Evolutionary conservation across 495 filamentous ascomycete genomes (phyloP).

Genomic region (Recurvomyces mirabilis): DNA sequence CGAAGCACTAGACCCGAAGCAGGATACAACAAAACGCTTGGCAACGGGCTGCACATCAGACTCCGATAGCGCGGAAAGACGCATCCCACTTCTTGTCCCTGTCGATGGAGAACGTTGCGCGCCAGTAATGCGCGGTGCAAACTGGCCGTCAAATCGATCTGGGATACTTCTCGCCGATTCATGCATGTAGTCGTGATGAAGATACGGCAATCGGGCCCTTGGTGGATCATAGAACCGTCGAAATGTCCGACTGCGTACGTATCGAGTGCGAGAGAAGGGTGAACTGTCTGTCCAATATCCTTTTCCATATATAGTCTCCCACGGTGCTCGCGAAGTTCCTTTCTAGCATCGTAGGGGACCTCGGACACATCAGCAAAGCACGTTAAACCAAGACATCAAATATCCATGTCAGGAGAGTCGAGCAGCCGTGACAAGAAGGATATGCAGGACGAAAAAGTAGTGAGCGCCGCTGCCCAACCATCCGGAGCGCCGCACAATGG

Average conservation of each 20-base stretch:
- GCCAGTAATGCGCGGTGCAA: neutral
- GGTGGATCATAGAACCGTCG: neutral
- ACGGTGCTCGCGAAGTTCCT: neutral
- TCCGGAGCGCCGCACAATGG: neutral
- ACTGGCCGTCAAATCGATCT: neutral
- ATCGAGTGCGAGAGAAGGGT: neutral
- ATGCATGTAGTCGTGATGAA: neutral
- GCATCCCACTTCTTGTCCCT: neutral
- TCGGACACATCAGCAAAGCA: neutral
- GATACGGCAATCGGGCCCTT: neutral
- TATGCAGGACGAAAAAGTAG: neutral
- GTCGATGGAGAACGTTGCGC: neutral
- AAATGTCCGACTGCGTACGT: neutral
- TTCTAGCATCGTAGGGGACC: neutral
- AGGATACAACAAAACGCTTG: slow-evolving; percentile 3
- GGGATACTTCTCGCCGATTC: neutral
- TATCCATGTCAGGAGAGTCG: neutral
- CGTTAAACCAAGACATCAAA: neutral
- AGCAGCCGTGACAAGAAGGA: neutral
- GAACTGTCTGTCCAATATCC: neutral
- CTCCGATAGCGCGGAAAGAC: neutral
- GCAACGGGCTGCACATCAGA: neutral
- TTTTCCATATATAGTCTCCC: neutral
- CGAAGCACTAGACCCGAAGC: slow-evolving; percentile 3
- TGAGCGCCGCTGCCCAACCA: neutral